phyloP scores from a whole-genome alignment of 129 eudicot genomes.

The Logfia minima region DNA sequence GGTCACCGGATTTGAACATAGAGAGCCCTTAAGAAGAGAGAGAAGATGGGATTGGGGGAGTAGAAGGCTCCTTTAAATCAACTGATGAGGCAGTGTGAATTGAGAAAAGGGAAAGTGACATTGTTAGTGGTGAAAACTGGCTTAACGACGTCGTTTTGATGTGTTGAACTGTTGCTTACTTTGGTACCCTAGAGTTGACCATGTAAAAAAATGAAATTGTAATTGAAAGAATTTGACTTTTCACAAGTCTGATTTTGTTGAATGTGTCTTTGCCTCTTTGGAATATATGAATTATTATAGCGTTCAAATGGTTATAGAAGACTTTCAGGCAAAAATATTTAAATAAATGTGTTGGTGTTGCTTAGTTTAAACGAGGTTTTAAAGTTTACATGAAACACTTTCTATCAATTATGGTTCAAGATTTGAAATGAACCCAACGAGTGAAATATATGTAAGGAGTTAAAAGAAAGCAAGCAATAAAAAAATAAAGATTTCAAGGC shows the following conservation, averaged over 20 bases:
- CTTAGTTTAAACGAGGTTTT: neutral
- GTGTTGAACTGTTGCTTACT: neutral
- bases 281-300: slow-evolving; percentile 12
- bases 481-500: too few species aligned
- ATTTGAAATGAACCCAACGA: too few species aligned
- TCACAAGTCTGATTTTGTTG: slow-evolving; percentile 28
- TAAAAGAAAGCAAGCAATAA: neutral
- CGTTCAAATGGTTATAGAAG: neutral
- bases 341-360: neutral
- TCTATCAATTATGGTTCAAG: too few species aligned
- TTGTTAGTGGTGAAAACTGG: slow-evolving; percentile 31
- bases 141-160: slow-evolving; percentile 26
- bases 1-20: slow-evolving; percentile 42
- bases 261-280: slow-evolving; percentile 27
- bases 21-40: slow-evolving; percentile 24
- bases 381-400: too few species aligned
- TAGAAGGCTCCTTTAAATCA: slow-evolving; percentile 40
- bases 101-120: slow-evolving; percentile 35
- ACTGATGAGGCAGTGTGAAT: slow-evolving; percentile 32
- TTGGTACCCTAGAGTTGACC: slow-evolving; percentile 42
- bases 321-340: neutral
- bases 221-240: slow-evolving; percentile 11
- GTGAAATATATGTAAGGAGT: too few species aligned
- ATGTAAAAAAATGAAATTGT: neutral
- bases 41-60: slow-evolving; percentile 25